Evolutionary conservation across 208 protist species (phyloP).

Genomic region (Paratrypanosoma confusum): DNA sequence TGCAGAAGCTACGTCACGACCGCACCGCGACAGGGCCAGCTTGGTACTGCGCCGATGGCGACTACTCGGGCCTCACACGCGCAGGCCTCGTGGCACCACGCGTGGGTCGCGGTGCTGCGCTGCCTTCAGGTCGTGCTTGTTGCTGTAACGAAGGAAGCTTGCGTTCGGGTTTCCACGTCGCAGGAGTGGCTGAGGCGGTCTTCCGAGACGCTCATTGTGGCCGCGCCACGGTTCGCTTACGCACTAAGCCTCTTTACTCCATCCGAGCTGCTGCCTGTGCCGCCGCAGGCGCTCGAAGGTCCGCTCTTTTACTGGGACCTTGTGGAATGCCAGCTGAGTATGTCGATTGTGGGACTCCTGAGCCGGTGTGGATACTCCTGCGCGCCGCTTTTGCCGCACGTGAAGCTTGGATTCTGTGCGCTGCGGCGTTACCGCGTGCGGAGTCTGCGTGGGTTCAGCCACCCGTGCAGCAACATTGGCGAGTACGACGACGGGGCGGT

Average conservation of each 20-base stretch:
- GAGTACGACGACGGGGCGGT: slow-evolving; percentile 8
- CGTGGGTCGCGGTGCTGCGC: slow-evolving; percentile 45
- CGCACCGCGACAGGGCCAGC: no score
- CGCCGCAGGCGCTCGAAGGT: slow-evolving; percentile 1
- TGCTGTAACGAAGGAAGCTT: no score
- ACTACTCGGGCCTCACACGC: no score
- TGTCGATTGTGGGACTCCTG: slow-evolving; percentile 22
- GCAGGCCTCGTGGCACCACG: slow-evolving; percentile 46
- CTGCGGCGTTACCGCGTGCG: slow-evolving; percentile 15
- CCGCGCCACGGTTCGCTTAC: slow-evolving; percentile 30
- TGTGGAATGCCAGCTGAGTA: slow-evolving; percentile 38
- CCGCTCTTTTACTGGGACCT: slow-evolving; percentile 43
- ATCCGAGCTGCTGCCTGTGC: no score
- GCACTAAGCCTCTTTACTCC: slow-evolving; percentile 42
- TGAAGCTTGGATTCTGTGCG: slow-evolving; percentile 34
- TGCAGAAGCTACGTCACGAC: no score
- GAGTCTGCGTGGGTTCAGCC: no score
- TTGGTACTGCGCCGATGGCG: no score
- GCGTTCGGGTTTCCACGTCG: no score
- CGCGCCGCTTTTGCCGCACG: slow-evolving; percentile 19
- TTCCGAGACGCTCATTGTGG: slow-evolving; percentile 16
- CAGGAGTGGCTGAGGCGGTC: slow-evolving; percentile 18
- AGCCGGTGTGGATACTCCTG: slow-evolving; percentile 21
- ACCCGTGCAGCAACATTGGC: neutral
- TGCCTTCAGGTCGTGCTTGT: slow-evolving; percentile 16